Percentiles rank a stretch among this genome's conserved stretches.
Conservation (phyloP, 2,329 filamentous ascomycete genomes). For the Monosporascus sp. region DNA sequence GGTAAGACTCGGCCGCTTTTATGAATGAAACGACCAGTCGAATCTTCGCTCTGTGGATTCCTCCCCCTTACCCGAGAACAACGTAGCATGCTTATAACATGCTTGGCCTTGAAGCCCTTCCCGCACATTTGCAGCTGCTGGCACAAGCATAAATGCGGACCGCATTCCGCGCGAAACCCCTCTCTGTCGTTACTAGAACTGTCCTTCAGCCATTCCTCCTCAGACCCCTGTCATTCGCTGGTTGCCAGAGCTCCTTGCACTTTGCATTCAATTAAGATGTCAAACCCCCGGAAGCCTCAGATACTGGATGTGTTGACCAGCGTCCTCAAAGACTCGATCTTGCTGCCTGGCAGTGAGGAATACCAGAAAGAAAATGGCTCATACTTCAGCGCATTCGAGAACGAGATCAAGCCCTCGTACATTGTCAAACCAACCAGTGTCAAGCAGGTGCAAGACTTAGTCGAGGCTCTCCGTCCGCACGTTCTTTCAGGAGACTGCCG, state of each 20-base stretch:
- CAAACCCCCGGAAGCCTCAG: not conserved
- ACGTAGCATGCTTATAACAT: too few species aligned
- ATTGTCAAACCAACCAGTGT: constrained; percentile 10
- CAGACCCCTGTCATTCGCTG: not conserved
- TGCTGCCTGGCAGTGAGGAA: constrained; percentile 15
- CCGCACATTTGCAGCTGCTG: too few species aligned
- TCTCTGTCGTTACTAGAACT: too few species aligned
- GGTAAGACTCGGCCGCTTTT: too few species aligned
- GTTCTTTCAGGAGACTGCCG: constrained; percentile 7
- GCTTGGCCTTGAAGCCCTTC: too few species aligned
- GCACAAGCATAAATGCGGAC: too few species aligned
- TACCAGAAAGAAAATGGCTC: constrained; percentile 12
- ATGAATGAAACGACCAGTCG: too few species aligned
- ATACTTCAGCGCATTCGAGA: constrained; percentile 19
- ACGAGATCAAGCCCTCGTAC: constrained; percentile 11
- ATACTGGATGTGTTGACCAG: not conserved
- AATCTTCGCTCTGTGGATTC: too few species aligned
- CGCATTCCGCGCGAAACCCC: too few species aligned
- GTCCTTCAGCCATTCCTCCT: too few species aligned
- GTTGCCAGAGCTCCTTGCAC: not conserved
- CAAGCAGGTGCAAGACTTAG: constrained; percentile 6
- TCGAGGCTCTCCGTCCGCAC: constrained; percentile 8
- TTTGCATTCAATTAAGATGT: not conserved
- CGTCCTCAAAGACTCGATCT: constrained; percentile 1
- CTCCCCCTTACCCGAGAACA: too few species aligned